These are phyloP conservation scores for Thermochaetoides thermophila DNA, from an alignment of 495 filamentous ascomycete genomes.

Conservation along the genomic window DNA sequence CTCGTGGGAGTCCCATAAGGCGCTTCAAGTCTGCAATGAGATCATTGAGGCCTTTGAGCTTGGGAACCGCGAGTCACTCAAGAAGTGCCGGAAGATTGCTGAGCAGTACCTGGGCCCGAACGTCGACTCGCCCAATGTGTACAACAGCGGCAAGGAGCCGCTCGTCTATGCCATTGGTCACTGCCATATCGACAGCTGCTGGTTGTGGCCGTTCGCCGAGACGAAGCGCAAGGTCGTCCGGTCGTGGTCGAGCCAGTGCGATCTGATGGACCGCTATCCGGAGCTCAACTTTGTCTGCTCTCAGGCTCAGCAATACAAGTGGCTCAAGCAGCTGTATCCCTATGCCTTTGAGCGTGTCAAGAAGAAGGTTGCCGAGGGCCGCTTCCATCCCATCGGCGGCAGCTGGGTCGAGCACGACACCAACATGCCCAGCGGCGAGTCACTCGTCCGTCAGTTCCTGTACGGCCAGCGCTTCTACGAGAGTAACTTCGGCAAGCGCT, in stretches of 20 bases:
- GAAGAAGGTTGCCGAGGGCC: constrained; percentile 72
- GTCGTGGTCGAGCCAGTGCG: constrained; percentile 92
- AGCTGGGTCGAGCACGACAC: constrained; percentile 99
- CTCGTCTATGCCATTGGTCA: constrained; percentile 83
- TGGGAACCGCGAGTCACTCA: constrained; percentile 61
- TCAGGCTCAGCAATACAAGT: constrained; percentile 95
- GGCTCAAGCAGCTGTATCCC: constrained; percentile 83
- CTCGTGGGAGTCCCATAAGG: constrained; percentile 76
- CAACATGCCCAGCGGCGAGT: constrained; percentile 91
- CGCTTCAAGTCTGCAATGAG: constrained; percentile 63
- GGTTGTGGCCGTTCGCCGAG: constrained; percentile 98
- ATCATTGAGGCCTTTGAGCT: constrained; percentile 84
- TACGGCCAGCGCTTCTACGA: constrained; percentile 93
- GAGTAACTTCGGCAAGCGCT: constrained; percentile 78
- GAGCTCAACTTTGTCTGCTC: constrained; percentile 87
- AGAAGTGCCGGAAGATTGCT: constrained; percentile 66
- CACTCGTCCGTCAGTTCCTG: constrained; percentile 84
- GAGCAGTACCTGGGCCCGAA: constrained; percentile 65
- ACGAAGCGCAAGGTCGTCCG: constrained; percentile 93
- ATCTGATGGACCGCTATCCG: constrained; percentile 84
- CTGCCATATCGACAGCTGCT: constrained; percentile 95
- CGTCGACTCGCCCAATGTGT: constrained; percentile 72
- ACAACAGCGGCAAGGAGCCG: constrained; percentile 53
- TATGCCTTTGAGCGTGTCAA: constrained; percentile 80
- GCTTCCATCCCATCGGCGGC: constrained; percentile 87